phyloP scores from a whole-genome alignment of 164 flowering plant genomes.

The Dillenia suffruticosa region DNA sequence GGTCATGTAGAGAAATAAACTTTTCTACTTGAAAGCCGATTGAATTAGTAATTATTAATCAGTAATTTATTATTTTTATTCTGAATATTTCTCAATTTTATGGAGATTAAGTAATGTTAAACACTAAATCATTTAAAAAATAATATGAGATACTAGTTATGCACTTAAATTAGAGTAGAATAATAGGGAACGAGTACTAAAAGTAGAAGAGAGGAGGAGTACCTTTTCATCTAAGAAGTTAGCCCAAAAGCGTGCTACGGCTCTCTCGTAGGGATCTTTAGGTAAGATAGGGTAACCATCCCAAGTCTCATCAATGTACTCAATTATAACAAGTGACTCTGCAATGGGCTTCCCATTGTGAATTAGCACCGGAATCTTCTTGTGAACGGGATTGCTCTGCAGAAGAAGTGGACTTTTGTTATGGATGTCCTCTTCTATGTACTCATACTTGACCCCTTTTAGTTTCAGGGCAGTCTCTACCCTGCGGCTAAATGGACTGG shows the following conservation, averaged over 20 bases:
- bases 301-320: too few species aligned
- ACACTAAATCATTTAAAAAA: too few species aligned
- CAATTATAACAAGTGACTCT: conserved; percentile 1
- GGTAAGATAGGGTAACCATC: conserved; percentile 8
- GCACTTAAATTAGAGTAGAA: too few species aligned
- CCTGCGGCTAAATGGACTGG: conserved; percentile 21
- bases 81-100: too few species aligned
- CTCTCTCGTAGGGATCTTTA: conserved; percentile 14
- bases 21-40: too few species aligned
- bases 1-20: too few species aligned
- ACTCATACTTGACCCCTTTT: conserved; percentile 19
- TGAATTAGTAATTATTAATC: too few species aligned
- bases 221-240: conserved; percentile 24
- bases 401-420: conserved; percentile 17
- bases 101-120: too few species aligned
- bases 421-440: conserved; percentile 13
- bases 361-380: not conserved
- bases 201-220: too few species aligned
- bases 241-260: conserved; percentile 18
- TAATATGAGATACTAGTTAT: too few species aligned
- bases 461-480: conserved; percentile 23
- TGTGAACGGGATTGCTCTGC: conserved; percentile 16
- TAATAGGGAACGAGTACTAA: too few species aligned
- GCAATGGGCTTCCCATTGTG: conserved; percentile 15
- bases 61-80: too few species aligned